Base-by-base conservation (phyloP, 352 stramenopile genomes). In the Pythium apleroticum region DNA sequence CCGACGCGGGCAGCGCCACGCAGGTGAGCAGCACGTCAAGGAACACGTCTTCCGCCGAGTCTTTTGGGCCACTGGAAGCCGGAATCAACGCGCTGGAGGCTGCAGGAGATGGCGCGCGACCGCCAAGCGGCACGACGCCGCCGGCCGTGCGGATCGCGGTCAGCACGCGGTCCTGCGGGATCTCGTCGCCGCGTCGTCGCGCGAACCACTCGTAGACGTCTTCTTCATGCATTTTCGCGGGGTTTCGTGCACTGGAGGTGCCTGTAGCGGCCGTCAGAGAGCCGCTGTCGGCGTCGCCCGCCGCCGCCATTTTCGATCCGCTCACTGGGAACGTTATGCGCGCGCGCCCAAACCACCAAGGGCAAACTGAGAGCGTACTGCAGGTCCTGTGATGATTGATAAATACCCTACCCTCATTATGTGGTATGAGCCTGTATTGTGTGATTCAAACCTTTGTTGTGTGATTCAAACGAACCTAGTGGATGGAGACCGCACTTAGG, bases 41-140 rank as follows among this genome's bases (percentile, higher is more conserved):
- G 52, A 70, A 69, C 17, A 65, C 57, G 22, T 69, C 60, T n/a
- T 65, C 56, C 0, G 52, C 12, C 24, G 48, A 30, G 1, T 50
- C 25, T 15, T 56, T 45, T 10, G 46, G 45, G 35, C n/a, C 43
- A 3, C 35, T 25, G 35, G 28, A 10, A 4, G 57, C 31, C 2
- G 59, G 4, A 24, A 71, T 41, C 14, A 73, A 63, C 43, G 68
- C 74, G 4, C 46, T 39, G 1, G 66, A 72, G 8, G 64, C 65
- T 37, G 72, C 74, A 9, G 28, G 49, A 31, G 30, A 43, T 58
- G 65, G 74, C 55, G 48, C 50, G 10, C 68, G 60, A 15, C 80
- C 82, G 22, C 77, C 75, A 7, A 91, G 68, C 14, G 82, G 82
- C 24, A 91, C 77, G 12, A 79, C 52, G n/a, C 80, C 77, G 30